Evolutionary conservation across 805 yeast species (phyloP).

Genomic region (Zygosaccharomyces lentus): DNA sequence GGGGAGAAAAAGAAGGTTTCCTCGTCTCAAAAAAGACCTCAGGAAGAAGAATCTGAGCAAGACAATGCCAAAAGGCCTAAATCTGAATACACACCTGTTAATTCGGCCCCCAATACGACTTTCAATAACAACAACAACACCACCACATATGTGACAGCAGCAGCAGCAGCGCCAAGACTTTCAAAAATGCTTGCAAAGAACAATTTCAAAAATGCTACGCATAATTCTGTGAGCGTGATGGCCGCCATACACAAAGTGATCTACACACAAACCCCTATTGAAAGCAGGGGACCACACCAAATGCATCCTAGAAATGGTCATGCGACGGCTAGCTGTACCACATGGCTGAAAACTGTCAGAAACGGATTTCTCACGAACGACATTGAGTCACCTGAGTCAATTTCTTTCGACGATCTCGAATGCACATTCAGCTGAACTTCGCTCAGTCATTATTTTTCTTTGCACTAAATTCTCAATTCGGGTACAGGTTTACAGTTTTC

Average conservation of each 20-base stretch:
- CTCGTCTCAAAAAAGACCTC: conserved; percentile 8
- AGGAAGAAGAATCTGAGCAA: neutral
- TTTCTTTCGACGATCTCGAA: conserved; percentile 66
- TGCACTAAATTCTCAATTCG: neutral
- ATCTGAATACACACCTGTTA: neutral
- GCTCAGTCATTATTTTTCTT: conserved; percentile 9
- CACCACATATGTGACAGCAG: conserved; percentile 53
- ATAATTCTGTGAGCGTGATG: conserved; percentile 67
- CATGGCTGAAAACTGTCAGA: conserved; percentile 68
- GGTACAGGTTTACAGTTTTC: neutral
- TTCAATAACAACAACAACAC: neutral
- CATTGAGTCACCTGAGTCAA: conserved; percentile 73
- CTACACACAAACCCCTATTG: conserved; percentile 31
- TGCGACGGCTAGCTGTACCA: conserved; percentile 1
- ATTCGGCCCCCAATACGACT: neutral
- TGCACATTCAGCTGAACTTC: conserved; percentile 38
- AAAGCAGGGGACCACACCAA: conserved; percentile 5
- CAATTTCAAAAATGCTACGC: conserved; percentile 33
- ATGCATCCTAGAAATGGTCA: neutral
- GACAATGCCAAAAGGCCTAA: neutral
- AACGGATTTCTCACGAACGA: conserved; percentile 76
- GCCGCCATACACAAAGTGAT: conserved; percentile 54
- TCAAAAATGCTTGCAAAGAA: conserved; percentile 46
- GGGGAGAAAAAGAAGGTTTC: conserved; percentile 1
- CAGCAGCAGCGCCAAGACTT: conserved; percentile 78